A percentile compares a stretch with the other conserved stretches of the same genome.
phyloP scores from a whole-genome alignment of 2,329 filamentous ascomycete genomes.

The Fusarium buharicum region DNA sequence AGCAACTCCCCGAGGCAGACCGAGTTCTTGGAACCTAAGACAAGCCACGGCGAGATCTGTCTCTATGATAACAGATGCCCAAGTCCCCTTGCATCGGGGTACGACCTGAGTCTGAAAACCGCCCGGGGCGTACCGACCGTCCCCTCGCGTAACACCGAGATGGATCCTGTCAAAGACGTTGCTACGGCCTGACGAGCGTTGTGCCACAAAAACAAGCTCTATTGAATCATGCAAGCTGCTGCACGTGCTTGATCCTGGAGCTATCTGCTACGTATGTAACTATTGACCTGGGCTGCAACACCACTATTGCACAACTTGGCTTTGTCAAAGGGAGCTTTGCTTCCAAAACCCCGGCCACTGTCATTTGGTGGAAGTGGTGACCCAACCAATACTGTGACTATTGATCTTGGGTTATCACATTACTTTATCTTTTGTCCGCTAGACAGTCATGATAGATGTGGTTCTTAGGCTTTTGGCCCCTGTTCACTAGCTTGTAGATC shows the following conservation, averaged over 20 bases:
- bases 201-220: constrained; percentile 12
- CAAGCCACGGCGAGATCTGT: background rate
- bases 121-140: background rate
- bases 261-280: background rate
- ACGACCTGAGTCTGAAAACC: background rate
- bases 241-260: constrained; percentile 4
- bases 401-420: background rate
- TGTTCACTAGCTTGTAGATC: constrained; percentile 23
- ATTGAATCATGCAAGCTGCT: constrained; percentile 8
- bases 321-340: background rate
- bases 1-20: background rate
- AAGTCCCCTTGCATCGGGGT: background rate
- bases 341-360: background rate
- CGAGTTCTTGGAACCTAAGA: background rate
- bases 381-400: background rate
- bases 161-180: constrained; percentile 13
- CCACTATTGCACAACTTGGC: too few species aligned
- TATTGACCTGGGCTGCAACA: background rate
- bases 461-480: constrained; percentile 13
- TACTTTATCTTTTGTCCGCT: background rate
- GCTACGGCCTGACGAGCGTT: constrained; percentile 13
- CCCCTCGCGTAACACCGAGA: constrained; percentile 17
- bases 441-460: constrained; percentile 21
- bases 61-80: background rate
- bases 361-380: background rate